phyloP scores from a whole-genome alignment of 2,329 filamentous ascomycete genomes.

The Furcasterigmium sp. region DNA sequence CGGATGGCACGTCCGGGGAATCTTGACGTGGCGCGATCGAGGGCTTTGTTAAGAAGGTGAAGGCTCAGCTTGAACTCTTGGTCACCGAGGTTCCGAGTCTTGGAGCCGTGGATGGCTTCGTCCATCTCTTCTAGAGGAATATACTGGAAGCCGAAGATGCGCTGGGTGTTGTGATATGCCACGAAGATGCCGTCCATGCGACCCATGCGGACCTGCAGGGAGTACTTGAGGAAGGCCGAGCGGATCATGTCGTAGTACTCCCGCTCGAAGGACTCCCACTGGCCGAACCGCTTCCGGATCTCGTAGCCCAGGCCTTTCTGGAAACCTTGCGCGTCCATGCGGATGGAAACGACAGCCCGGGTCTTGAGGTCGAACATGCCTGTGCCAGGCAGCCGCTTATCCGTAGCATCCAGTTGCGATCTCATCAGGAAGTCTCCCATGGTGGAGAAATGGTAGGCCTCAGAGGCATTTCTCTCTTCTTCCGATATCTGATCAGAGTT shows the following conservation, averaged over 20 bases:
- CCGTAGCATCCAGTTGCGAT: constrained; percentile 88
- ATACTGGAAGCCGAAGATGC: constrained; percentile 98
- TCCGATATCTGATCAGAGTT: constrained; percentile 65
- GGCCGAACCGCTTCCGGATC: constrained; percentile 68
- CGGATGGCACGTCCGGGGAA: constrained; percentile 76
- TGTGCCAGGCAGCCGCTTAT: constrained; percentile 77
- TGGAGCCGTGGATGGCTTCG: constrained; percentile 74
- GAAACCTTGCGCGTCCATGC: constrained; percentile 74
- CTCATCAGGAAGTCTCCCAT: constrained; percentile 88
- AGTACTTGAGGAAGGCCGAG: constrained; percentile 92
- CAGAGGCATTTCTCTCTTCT: constrained; percentile 65
- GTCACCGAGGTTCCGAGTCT: constrained; percentile 59
- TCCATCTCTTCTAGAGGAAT: constrained; percentile 86
- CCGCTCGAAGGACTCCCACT: constrained; percentile 87
- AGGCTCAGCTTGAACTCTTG: constrained; percentile 82
- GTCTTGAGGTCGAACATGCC: constrained; percentile 98
- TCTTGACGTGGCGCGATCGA: constrained; percentile 68
- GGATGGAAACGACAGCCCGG: constrained; percentile 82
- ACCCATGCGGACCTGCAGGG: constrained; percentile 91
- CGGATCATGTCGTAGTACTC: constrained; percentile 98
- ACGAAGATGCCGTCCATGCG: constrained; percentile 99
- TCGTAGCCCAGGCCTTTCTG: constrained; percentile 81
- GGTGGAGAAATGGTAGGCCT: constrained; percentile 83
- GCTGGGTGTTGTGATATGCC: constrained; percentile 89
- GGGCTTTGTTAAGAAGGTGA: constrained; percentile 68